A percentile compares a stretch with the other conserved stretches of the same genome.
phyloP scores from a whole-genome alignment of 305 asterid species.

The Rubia tinctorum region DNA sequence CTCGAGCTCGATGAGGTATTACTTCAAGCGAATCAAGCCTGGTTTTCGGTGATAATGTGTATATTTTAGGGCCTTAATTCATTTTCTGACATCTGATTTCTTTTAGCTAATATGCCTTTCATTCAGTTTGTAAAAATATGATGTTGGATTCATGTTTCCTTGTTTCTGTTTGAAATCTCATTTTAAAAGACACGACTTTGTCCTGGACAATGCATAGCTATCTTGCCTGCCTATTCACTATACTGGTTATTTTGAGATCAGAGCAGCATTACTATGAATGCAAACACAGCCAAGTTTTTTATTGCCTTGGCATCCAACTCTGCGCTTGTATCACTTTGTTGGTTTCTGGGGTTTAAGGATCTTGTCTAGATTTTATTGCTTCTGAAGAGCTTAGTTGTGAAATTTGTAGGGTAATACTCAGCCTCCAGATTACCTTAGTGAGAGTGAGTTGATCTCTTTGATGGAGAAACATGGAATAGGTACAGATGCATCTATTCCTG shows the following conservation, averaged over 20 bases:
- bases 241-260: background rate
- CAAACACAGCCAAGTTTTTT: background rate
- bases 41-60: background rate
- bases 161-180: background rate
- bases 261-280: background rate
- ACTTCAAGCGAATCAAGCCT: background rate
- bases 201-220: background rate
- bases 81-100: background rate
- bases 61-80: background rate
- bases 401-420: slow-evolving; percentile 64
- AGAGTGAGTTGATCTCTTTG: slow-evolving; percentile 85
- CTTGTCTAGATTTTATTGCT: background rate
- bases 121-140: background rate
- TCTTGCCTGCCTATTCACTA: background rate
- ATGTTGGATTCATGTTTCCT: background rate
- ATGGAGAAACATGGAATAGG: slow-evolving; percentile 95
- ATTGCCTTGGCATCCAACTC: background rate
- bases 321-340: background rate
- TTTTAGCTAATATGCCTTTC: background rate
- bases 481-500: slow-evolving; percentile 89
- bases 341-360: background rate
- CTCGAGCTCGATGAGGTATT: slow-evolving; percentile 73
- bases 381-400: slow-evolving; percentile 13
- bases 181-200: background rate
- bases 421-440: slow-evolving; percentile 84